Evolutionary conservation across 208 protist species (phyloP), one percentile per base, ranked within the genome.

Genomic region (Zelonia costaricensis): DNA sequence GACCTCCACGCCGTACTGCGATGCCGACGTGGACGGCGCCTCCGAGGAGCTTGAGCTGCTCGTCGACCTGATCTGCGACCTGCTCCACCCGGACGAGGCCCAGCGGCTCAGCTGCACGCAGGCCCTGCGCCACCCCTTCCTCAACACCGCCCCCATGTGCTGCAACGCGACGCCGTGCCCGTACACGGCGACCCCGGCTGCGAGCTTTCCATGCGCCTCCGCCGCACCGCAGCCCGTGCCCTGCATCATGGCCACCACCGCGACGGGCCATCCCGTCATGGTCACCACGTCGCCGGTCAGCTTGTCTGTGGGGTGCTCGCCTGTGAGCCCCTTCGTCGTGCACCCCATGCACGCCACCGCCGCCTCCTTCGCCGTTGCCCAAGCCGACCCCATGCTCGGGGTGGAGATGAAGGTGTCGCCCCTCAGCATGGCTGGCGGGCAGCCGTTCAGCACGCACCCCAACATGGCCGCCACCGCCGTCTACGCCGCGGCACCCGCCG

Each of bases 31-130:
- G n/a, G 58, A 73, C n/a, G 58, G 51, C 44, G 36, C 52, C 23
- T 64, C 62, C 4, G 60, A 55, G 6, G 86, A 88, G 30, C 73
- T 83, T 31, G 46, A 62, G 39, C 64, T 62, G 13, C 75, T 95
- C 23, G 58, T 90, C 10, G 68, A 90, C 48, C 69, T 95, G n/a
- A 74, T 95, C 23, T 71, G 74, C 31, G 56, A 68, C 22, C 68
- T 95, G 6, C 62, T 95, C n/a, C 38, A 86, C 42, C 86, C 86
- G 18, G 82, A 95, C 61, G 79, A 83, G 55, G 45, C 33, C 33
- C 35, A 65, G 35, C 82, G 89, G 18, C 30, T 93, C 13, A 78
- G 68, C 46, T 93, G 89, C 84, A 51, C 63, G 12, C 76, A 89
- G 23, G 89, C 89, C 1, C 64, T 92, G 25, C 63, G 61, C 13